Evolutionary conservation across 2,329 filamentous ascomycete species (phyloP), one percentile per base, ranked within the genome.

Genomic region (Fusarium sacchari): DNA sequence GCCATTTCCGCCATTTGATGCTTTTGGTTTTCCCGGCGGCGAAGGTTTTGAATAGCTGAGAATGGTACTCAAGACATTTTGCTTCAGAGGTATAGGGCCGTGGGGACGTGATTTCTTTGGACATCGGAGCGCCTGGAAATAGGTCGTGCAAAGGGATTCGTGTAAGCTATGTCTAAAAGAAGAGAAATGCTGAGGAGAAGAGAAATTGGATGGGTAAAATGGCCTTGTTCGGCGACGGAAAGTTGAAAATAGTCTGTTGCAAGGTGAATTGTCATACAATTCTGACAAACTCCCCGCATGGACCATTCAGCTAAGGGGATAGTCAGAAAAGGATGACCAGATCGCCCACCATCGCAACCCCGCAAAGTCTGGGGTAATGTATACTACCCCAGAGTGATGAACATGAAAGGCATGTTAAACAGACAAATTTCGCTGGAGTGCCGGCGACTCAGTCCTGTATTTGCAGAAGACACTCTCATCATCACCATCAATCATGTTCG

Each of bases 1-100:
- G 83, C 76, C 79, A 81, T 64, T 82, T 82, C n/a, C 82, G 78
- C 81, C 82, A 85, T 59, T 77, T 76, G 8, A 83, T 69, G 10
- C 74, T 69, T 40, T 83, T 83, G 30, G 83, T 85, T 26, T 72
- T 78, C 24, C 72, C 60, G 2, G 70, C 57, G 7, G 67, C 26
- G 26, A 72, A 72, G 0, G 50, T 63, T 11, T 18, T 30, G 52
- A n/a, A 28, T 11, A 36, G n/a, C 6, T 26, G 32, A 1, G 8
- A 3, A 26, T 24, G n/a, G 6, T 12, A 15, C 1, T 34, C 1
- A 20, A 36, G 32, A 52, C 17, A 52, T 20, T 52, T 8, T 8
- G 32, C 13, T 11, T 36, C 49, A 6, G 49, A 24, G 12, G 32
- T 52, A 0, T 26, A 36, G 8, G 18, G n/a, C 10, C 32, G 17